Evolutionary conservation across 164 flowering plant species (phyloP), one percentile per base, ranked within the genome.

Genomic region (Magnolia sinica): DNA sequence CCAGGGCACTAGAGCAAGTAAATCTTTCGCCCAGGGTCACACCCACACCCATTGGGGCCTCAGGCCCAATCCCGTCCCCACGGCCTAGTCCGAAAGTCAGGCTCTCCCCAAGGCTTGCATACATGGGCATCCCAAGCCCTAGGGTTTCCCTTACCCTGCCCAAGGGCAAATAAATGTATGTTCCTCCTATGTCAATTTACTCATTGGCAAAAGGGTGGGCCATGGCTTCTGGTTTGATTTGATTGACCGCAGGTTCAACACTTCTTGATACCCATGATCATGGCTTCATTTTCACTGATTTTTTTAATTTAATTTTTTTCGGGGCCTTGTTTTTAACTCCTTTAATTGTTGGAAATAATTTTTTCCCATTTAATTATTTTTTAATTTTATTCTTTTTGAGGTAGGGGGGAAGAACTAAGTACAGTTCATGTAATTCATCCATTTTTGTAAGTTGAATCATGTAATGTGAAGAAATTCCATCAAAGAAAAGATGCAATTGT

Each of bases 51-150:
- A 13, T 22, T 14, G 72, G 81, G 29, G 50, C 72, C 76, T 27
- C 49, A n/a, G 81, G 83, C 31, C 97, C 97, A 0, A 90, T 94
- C 74, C 98, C 97, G 45, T 92, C 94, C 5, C 96, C 96, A 6
- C 76, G 96, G 22, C 94, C 92, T 13, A 90, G 92, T 78, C 93
- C 96, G 16, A 90, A 82, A 80, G 75, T 89, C 71, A 81, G 89
- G 37, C 76, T 93, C 14, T 95, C 98, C 0, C 99, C 99, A 4
- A 84, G 95, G 86, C 86, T 95, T 63, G 77, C 91, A 4, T 86
- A 82, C 71, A 92, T 95, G 94, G 97, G 98, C 73, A 81, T 89
- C 22, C 96, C 95, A 52, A 91, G 92, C 79, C 97, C 95, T 61
- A 79, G 88, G 76, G 78, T 82, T 1, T 37, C 81, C 23, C 73